Evolutionary conservation across 805 yeast genomes (phyloP), one percentile per base, ranked within the genome.

Genomic region (Ogataea corticis): DNA sequence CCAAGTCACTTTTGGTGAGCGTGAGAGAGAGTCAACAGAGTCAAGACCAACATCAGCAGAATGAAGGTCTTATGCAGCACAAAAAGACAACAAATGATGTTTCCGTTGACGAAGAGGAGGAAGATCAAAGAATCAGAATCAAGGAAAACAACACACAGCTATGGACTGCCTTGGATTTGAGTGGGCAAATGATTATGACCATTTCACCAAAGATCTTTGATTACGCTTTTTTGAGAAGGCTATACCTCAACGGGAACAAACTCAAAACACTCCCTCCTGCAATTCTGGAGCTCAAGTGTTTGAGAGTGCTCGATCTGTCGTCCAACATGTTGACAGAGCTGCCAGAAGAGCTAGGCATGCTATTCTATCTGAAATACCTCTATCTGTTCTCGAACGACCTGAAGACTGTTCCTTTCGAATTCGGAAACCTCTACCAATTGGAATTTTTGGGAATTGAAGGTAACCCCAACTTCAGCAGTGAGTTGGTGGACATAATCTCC

Each of bases 381-480:
- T 89, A 89, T 59, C 73, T 90, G 44, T 92, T 94, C 68, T 97
- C 94, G 66, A 94, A 94, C 67, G 78, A 83, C 63, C 71, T 94
- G 52, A 71, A 75, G 42, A 76, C 79, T 1, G 70, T 94, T 51
- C 99, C 99, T 2, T 75, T 70, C 65, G 94, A 86, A 62, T 82
- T 94, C 65, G 97, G 98, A 21, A 84, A 82, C 56, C 71, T 95
- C 48, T 85, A 81, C 63, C 92, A 88, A 56, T 75, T 94, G 52
- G 85, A 87, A 54, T 85, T 92, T 62, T 69, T 94, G 41, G 99
- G 99, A 29, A 74, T 92, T 36, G 97, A 92, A 66, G 99, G 99
- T 2, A 94, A 94, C 63, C 87, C 95, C 3, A 51, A 59, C 33
- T 71, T 94, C 59, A 85, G 85, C 57, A 72, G 75, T 45, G 79